A percentile compares a stretch with the other conserved stretches of the same genome.
Evolutionary conservation across 805 yeast genomes (phyloP).

Genomic region (Candida odintsovae): DNA sequence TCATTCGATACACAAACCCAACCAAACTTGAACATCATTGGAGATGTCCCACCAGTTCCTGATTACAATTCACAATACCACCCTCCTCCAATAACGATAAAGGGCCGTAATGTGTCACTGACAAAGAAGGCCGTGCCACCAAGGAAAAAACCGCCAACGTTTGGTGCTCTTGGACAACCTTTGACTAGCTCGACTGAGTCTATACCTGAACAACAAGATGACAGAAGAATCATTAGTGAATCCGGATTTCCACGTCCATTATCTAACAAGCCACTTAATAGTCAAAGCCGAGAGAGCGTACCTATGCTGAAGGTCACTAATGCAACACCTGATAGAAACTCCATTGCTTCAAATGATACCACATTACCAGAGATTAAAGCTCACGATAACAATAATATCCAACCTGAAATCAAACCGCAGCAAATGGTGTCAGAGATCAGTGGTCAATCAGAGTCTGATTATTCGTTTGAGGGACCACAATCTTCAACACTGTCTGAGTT

Average conservation of each 20-base stretch:
- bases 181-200: neutral
- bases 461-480: neutral
- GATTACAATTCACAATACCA: slow-evolving; percentile 18
- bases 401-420: neutral
- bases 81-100: slow-evolving; percentile 24
- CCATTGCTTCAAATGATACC: neutral
- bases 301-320: neutral
- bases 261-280: neutral
- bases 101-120: slow-evolving; percentile 21
- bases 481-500: neutral
- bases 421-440: neutral
- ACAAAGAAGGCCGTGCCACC: slow-evolving; percentile 14
- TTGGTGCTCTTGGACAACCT: neutral
- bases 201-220: neutral
- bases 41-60: slow-evolving; percentile 22
- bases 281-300: neutral
- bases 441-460: neutral
- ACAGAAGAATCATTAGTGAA: neutral
- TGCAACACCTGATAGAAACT: neutral
- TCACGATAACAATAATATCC: neutral
- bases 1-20: slow-evolving; percentile 1
- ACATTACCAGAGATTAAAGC: neutral
- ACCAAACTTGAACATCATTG: slow-evolving; percentile 11
- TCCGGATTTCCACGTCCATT: neutral
- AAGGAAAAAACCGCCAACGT: slow-evolving; percentile 19